These are phyloP conservation scores for Pyracantha coccinea DNA, from an alignment of 331 rosid species.

Conservation along the genomic window DNA sequence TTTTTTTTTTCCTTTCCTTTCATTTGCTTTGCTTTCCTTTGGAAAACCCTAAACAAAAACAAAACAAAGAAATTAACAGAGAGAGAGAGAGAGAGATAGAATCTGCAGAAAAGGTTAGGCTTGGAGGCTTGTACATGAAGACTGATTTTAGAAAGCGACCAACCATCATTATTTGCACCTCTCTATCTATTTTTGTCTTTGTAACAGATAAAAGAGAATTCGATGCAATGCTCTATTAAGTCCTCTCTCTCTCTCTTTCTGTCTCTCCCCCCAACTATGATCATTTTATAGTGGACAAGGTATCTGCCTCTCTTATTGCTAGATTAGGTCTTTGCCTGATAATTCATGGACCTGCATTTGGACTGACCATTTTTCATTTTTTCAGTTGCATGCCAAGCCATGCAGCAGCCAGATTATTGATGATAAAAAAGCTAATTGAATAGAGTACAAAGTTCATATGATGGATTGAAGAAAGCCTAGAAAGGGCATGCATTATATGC, in stretches of 20 bases:
- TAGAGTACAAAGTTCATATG: too few relatives aligned
- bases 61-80: background rate
- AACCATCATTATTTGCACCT: slow-evolving; percentile 35
- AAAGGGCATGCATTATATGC: too few relatives aligned
- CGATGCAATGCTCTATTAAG: slow-evolving; percentile 34
- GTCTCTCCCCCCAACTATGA: slow-evolving; percentile 4
- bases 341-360: background rate
- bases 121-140: slow-evolving; percentile 47
- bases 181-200: slow-evolving; percentile 23
- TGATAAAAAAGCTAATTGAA: too few relatives aligned
- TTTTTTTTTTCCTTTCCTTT: slow-evolving; percentile 11
- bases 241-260: background rate
- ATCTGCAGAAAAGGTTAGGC: slow-evolving; percentile 40
- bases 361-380: background rate
- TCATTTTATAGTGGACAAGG: background rate
- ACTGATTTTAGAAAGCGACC: slow-evolving; percentile 59
- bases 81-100: slow-evolving; percentile 28
- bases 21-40: slow-evolving; percentile 3
- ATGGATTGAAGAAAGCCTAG: too few relatives aligned
- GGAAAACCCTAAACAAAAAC: background rate
- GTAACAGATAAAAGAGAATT: slow-evolving; percentile 36
- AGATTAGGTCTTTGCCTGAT: background rate
- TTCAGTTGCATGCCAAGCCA: background rate
- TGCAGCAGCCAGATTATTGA: background rate
- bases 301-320: background rate